Evolutionary conservation across 2,329 filamentous ascomycete genomes (phyloP), one percentile per base, ranked within the genome.

Genomic region (Torrubiellomyces zombiae): DNA sequence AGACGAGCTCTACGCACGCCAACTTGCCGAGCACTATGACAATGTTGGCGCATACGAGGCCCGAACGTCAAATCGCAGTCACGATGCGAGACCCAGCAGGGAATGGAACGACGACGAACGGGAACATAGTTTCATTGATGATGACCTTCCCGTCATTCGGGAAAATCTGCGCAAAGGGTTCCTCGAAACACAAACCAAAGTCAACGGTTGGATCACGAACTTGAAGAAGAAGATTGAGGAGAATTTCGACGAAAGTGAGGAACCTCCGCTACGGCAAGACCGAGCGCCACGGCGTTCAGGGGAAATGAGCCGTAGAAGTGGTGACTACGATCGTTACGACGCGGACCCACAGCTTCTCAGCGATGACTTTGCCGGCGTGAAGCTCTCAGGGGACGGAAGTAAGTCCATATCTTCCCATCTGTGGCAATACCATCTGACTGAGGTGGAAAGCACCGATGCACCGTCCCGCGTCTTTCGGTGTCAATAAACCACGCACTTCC

Each of bases 141-240:
- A 98, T 41, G 89, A 98, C 38, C 67, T 98, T 9, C 86, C 89
- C 2, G 73, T 86, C 24, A 94, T 98, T 44, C 75, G 75, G 37
- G 82, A 93, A 46, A 94, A 91, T 43, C 67, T 98, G 38, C 77
- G 76, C 45, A 91, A 95, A 55, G 89, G 89, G 4, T 98, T 98
- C 53, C 44, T 83, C 28, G 85, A 98, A 44, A 95, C 89, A 2
- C 89, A 95, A 55, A 74, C 69, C 28, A 91, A 80, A 44, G 79
- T 98, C 40, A 95, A 92, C 55, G 68, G 70, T 24, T 95, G 86
- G 85, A 82, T 98, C 40, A 78, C 69, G 25, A 83, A 73, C 34
- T 60, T 98, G 46, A 89, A 81, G 57, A 95, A 95, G 67, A 81
- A 75, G 50, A 68, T 98, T 17, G 85, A 95, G 42, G 86, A 89